Evolutionary conservation across 306 rosid genomes (phyloP).

Genomic region (Hippophae rhamnoides): DNA sequence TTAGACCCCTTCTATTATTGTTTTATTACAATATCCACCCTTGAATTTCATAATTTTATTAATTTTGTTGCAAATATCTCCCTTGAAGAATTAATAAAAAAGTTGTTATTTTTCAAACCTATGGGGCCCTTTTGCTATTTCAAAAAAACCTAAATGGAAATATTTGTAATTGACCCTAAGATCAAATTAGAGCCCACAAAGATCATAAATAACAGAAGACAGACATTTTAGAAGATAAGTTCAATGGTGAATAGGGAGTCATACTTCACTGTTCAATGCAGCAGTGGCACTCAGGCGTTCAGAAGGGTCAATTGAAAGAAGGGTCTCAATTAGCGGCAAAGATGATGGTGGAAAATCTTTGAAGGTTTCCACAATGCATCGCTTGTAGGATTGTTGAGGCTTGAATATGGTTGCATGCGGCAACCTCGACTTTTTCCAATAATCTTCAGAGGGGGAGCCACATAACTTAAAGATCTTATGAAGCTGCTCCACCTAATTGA

Average conservation of each 20-base stretch:
- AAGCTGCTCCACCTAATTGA: conserved; percentile 71
- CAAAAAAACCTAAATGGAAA: too few relatives aligned
- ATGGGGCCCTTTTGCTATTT: too few relatives aligned
- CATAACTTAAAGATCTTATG: conserved; percentile 93
- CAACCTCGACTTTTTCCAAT: conserved; percentile 77
- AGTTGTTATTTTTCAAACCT: too few relatives aligned
- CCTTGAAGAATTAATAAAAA: too few relatives aligned
- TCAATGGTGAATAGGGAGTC: conserved; percentile 23
- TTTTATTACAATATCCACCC: too few relatives aligned
- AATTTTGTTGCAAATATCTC: too few relatives aligned
- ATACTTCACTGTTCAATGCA: conserved; percentile 76
- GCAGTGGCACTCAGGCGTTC: conserved; percentile 77
- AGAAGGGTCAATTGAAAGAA: conserved; percentile 73
- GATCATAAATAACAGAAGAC: conserved; percentile 1
- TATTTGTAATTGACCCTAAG: too few relatives aligned
- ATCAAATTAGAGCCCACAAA: background rate
- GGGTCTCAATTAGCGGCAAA: conserved; percentile 64
- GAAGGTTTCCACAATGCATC: conserved; percentile 63
- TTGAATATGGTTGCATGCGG: conserved; percentile 88
- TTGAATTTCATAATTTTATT: too few relatives aligned
- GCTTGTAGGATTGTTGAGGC: conserved; percentile 77
- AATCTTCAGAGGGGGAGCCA: conserved; percentile 86
- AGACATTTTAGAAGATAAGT: conserved; percentile 5
- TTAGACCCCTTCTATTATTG: too few relatives aligned
- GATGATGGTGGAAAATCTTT: conserved; percentile 73